Evolutionary conservation across 1,139 yeast genomes (phyloP).

Genomic region (Hemisphaericaspora xylanilytica): DNA sequence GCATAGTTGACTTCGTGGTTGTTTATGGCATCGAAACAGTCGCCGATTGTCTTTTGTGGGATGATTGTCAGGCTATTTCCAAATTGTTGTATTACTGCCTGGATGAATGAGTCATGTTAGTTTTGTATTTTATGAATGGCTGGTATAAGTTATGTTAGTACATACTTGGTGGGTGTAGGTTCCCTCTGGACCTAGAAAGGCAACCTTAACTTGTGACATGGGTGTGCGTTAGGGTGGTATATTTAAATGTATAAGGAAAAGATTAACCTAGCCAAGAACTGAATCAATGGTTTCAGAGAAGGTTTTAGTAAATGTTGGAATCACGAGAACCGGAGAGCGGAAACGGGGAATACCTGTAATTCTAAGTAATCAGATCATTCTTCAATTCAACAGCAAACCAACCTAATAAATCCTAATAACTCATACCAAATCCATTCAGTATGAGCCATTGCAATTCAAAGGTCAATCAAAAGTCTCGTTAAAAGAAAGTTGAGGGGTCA

Average conservation of each 20-base stretch:
- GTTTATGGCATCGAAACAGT: constrained; percentile 60
- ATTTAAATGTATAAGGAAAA: too few relatives aligned
- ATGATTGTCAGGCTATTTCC: constrained; percentile 38
- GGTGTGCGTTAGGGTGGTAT: background rate
- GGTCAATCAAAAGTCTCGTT: background rate
- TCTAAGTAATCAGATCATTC: too few relatives aligned
- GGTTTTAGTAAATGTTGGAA: too few relatives aligned
- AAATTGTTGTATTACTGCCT: constrained; percentile 81
- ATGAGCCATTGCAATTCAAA: background rate
- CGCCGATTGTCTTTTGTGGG: constrained; percentile 53
- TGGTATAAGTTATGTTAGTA: constrained; percentile 8
- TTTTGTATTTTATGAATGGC: background rate
- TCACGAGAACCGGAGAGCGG: too few relatives aligned
- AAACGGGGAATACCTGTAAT: too few relatives aligned
- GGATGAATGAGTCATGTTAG: constrained; percentile 11
- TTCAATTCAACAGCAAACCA: too few relatives aligned
- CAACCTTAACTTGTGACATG: constrained; percentile 39
- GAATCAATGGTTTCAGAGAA: too few relatives aligned
- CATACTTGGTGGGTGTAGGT: constrained; percentile 88
- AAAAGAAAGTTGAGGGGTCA: too few relatives aligned
- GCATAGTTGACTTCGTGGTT: constrained; percentile 57
- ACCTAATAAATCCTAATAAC: background rate
- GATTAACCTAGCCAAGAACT: too few relatives aligned
- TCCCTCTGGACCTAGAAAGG: constrained; percentile 84
- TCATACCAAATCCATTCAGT: background rate